phyloP scores from a whole-genome alignment of 331 rosid genomes.

The Cydonia oblonga region DNA sequence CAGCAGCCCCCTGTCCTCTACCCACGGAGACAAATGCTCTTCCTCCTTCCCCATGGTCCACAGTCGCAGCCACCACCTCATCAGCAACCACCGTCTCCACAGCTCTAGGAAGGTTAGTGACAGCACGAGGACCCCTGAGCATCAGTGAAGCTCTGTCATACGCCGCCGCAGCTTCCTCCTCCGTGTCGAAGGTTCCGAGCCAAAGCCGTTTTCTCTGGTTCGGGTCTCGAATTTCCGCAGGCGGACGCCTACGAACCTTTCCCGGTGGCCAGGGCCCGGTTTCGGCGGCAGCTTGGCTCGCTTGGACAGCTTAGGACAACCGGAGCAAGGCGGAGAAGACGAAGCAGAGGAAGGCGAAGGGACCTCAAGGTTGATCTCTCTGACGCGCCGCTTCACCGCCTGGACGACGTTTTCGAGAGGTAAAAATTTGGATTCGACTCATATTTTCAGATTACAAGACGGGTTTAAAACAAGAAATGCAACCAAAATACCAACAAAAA shows the following conservation, averaged over 20 bases:
- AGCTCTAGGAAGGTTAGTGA: conserved; percentile 40
- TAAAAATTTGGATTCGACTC: too few species aligned
- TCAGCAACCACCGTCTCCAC: not conserved
- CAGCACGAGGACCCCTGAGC: conserved; percentile 57
- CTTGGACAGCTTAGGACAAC: not conserved
- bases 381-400: conserved; percentile 25
- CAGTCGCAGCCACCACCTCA: not conserved
- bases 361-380: conserved; percentile 20
- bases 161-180: conserved; percentile 68
- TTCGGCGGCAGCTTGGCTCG: not conserved
- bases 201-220: conserved; percentile 46
- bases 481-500: too few species aligned
- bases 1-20: not conserved
- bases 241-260: conserved; percentile 55
- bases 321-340: not conserved
- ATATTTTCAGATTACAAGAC: too few species aligned
- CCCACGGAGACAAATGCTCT: not conserved
- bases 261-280: not conserved
- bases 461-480: too few species aligned
- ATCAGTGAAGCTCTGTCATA: conserved; percentile 66
- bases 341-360: not conserved
- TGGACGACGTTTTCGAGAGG: too few species aligned
- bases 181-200: conserved; percentile 76
- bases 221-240: conserved; percentile 82
- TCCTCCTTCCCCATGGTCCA: not conserved